Conservation (phyloP, 805 yeast species). For the Zygosaccharomyces pseudorouxii region DNA sequence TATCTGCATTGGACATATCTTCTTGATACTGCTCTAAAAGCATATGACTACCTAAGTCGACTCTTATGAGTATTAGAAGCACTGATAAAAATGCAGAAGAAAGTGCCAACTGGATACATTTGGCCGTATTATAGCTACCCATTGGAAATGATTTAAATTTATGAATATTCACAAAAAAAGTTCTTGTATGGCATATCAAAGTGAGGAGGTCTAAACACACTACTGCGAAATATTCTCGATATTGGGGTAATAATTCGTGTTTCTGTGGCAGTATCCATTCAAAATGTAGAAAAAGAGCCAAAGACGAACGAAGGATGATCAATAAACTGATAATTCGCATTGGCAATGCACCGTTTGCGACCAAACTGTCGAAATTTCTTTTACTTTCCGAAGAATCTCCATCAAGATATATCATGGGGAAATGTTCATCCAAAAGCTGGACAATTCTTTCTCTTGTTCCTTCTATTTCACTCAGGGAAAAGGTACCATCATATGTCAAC, state of each 20-base stretch:
- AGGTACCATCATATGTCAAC: constrained; percentile 20
- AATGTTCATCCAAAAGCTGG: constrained; percentile 22
- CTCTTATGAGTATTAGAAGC: constrained; percentile 26
- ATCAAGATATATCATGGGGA: constrained; percentile 11
- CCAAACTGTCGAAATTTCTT: neutral
- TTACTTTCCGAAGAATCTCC: constrained; percentile 1
- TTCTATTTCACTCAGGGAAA: constrained; percentile 22
- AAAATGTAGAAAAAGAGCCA: constrained; percentile 29
- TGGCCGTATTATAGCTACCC: constrained; percentile 24
- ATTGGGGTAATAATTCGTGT: constrained; percentile 17
- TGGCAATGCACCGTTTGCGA: constrained; percentile 23
- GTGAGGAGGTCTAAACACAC: constrained; percentile 17
- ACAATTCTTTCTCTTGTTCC: constrained; percentile 20
- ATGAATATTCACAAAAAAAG: constrained; percentile 24
- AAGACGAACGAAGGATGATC: constrained; percentile 27
- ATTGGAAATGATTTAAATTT: constrained; percentile 18
- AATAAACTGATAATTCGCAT: constrained; percentile 24
- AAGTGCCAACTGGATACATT: constrained; percentile 27
- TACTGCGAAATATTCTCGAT: constrained; percentile 20
- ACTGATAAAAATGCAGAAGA: constrained; percentile 26
- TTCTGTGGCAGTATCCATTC: constrained; percentile 19
- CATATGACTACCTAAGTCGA: constrained; percentile 23
- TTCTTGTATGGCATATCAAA: constrained; percentile 21
- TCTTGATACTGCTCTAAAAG: constrained; percentile 18
- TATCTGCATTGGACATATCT: neutral